phyloP scores from a whole-genome alignment of 2,329 filamentous ascomycete genomes.

The Ophiostoma ulmi region DNA sequence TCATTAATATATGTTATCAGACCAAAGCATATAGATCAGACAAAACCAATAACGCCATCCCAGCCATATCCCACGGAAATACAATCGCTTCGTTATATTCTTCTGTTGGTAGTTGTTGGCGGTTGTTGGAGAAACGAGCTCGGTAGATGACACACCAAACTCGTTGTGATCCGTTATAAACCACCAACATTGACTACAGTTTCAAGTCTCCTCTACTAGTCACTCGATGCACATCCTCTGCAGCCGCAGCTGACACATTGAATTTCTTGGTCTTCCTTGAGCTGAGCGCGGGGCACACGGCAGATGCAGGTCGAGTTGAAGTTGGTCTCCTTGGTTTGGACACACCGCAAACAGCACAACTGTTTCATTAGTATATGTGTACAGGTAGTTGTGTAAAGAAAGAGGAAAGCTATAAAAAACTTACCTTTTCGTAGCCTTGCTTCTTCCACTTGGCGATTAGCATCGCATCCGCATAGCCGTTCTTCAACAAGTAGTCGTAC shows the following conservation, averaged over 20 bases:
- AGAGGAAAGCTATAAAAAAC: constrained; percentile 28
- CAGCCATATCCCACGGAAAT: constrained; percentile 7
- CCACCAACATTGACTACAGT: too few relatives aligned
- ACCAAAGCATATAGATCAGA: neutral
- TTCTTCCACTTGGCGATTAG: constrained; percentile 99
- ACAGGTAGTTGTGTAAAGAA: neutral
- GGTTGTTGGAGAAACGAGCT: neutral
- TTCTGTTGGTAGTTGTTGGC: neutral
- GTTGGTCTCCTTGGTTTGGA: constrained; percentile 99
- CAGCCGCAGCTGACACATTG: constrained; percentile 96
- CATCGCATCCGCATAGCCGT: constrained; percentile 89
- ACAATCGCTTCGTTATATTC: constrained; percentile 9
- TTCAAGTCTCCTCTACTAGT: neutral
- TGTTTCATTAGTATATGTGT: constrained; percentile 37
- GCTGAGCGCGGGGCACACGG: constrained; percentile 79
- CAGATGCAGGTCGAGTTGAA: constrained; percentile 98
- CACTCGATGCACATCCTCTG: constrained; percentile 63
- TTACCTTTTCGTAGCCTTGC: constrained; percentile 92
- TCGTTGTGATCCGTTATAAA: neutral
- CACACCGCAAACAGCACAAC: constrained; percentile 91
- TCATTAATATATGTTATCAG: neutral
- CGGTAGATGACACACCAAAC: neutral
- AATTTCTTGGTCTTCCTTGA: constrained; percentile 86
- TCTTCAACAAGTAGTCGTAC: constrained; percentile 96
- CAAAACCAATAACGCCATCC: neutral